Evolutionary conservation across 208 protist species (phyloP), one percentile per base, ranked within the genome.

Genomic region (Acanthamoeba castellanii): DNA sequence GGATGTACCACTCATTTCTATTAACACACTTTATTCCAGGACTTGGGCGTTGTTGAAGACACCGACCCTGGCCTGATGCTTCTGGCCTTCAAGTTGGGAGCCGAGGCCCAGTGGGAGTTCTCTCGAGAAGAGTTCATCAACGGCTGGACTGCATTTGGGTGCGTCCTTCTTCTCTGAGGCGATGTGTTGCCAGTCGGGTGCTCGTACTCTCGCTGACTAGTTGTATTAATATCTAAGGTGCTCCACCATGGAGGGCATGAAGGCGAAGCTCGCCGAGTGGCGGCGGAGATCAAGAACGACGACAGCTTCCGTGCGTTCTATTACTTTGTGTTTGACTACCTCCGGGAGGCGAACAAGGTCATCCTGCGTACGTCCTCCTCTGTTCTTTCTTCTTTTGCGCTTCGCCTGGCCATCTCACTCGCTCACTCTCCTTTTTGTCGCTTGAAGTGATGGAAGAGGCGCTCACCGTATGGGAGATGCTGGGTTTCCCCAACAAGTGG

Each of bases 311-410:
- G 42, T 6, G 27, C 30, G 32, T 92, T 92, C 61, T 92, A 92
- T 57, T 92, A 74, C 85, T 92, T 66, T 66, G 59, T 92, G 34
- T 92, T 92, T 72, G 59, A 92, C 85, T 92, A 92, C 59, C 85
- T 92, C 22, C 11, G 61, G 42, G 85, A 72, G 42, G 20, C 66
- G 61, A 92, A 92, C 34, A 92, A 92, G 61, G 42, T 74, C 37
- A 66, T 92, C 85, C 34, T 89, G 45, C 32, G 82, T 89, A 92
- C n/a, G 59, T 92, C 6, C 18, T 22, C 61, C 42, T n/a, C 25
- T 22, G 30, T 92, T 59, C n/a, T n/a, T 61, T 20, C 45, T 32
- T 6, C 45, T 32, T 6, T 27, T 18, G 16, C 78, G 8, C 78
- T 11, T 87, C 4, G 8, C 72, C 32, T 76, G 27, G 68, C 8